Conservation (phyloP, 495 filamentous ascomycete genomes). For the Aspergillus homomorphus region DNA sequence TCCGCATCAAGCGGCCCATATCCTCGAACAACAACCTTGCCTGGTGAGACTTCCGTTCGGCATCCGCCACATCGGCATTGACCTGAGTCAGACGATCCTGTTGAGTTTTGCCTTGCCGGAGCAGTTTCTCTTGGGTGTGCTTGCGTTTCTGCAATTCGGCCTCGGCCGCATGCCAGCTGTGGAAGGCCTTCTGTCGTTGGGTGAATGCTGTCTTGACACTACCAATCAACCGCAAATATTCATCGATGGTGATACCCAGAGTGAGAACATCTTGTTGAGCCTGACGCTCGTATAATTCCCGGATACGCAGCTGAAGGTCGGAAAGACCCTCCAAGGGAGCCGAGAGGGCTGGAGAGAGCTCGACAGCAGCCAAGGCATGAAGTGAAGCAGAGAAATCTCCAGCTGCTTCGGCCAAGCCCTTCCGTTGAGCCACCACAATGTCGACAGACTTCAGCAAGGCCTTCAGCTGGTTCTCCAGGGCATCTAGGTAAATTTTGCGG, state of each 20-base stretch:
- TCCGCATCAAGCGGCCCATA: slow-evolving; percentile 90
- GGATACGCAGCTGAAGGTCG: slow-evolving; percentile 87
- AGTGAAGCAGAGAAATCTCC: slow-evolving; percentile 89
- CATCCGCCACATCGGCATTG: slow-evolving; percentile 86
- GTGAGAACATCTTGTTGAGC: slow-evolving; percentile 96
- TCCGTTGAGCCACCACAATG: slow-evolving; percentile 83
- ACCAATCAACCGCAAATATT: slow-evolving; percentile 94
- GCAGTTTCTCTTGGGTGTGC: slow-evolving; percentile 81
- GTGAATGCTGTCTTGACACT: slow-evolving; percentile 87
- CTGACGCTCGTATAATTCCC: slow-evolving; percentile 92
- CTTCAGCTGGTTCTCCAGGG: slow-evolving; percentile 91
- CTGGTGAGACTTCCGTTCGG: slow-evolving; percentile 90
- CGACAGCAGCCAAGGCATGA: slow-evolving; percentile 83
- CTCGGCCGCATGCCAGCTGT: slow-evolving; percentile 88
- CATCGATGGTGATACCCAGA: slow-evolving; percentile 93
- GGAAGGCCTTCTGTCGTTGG: slow-evolving; percentile 92
- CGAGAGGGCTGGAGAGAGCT: slow-evolving; percentile 84
- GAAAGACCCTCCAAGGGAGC: slow-evolving; percentile 85
- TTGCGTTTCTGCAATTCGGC: slow-evolving; percentile 84
- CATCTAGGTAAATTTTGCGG: slow-evolving; percentile 88
- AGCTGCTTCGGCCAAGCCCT: slow-evolving; percentile 87
- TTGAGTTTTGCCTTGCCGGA: slow-evolving; percentile 89
- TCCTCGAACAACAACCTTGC: slow-evolving; percentile 89
- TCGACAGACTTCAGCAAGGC: slow-evolving; percentile 91
- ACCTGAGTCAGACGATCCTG: slow-evolving; percentile 92